These are phyloP conservation scores for Ophiostoma piceae DNA, from an alignment of 2,329 filamentous ascomycete species.

Conservation along the genomic window DNA sequence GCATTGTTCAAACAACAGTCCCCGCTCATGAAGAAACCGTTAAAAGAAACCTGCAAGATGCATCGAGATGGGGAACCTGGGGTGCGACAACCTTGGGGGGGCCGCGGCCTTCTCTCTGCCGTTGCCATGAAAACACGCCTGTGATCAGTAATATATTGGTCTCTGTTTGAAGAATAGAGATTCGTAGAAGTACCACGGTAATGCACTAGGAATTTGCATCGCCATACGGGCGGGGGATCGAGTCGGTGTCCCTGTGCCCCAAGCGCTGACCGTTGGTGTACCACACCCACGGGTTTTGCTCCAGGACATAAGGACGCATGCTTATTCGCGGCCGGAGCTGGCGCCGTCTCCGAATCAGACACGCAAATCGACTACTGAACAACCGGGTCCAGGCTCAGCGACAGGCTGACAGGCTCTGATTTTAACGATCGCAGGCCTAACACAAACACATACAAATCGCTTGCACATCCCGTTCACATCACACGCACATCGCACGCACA, in stretches of 20 bases:
- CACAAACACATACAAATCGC: neutral
- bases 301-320: neutral
- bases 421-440: neutral
- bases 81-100: neutral
- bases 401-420: neutral
- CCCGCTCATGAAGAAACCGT: neutral
- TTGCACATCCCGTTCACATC: neutral
- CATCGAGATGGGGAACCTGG: neutral
- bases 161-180: no score
- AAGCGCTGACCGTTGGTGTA: neutral
- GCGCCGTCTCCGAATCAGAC: neutral
- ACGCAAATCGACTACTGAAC: neutral
- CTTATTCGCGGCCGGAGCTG: conserved; percentile 1
- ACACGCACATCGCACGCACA: neutral
- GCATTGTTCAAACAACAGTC: neutral
- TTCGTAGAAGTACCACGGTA: no score
- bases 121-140: neutral
- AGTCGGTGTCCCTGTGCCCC: neutral
- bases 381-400: no score
- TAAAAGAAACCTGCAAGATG: neutral
- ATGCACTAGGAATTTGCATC: neutral
- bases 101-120: neutral
- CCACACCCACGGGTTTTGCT: neutral
- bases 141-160: neutral
- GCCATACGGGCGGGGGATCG: neutral